Evolutionary conservation across 305 asterid genomes (phyloP).

Genomic region (Solanum hybrid): DNA sequence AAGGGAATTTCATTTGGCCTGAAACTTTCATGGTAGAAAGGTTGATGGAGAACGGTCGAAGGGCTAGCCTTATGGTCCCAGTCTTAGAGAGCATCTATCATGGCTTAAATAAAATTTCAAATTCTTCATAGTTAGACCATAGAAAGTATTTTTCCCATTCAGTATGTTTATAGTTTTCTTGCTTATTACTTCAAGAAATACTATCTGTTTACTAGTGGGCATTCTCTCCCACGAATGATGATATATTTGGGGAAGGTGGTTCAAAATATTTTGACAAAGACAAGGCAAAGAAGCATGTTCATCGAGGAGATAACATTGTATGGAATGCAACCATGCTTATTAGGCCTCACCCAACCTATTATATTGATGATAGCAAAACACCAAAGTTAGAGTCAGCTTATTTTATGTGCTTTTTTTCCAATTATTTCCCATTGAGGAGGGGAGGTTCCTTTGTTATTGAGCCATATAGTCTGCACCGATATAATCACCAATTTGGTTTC

Average conservation of each 20-base stretch:
- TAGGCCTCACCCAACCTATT: background rate
- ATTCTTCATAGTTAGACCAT: background rate
- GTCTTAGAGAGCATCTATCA: background rate
- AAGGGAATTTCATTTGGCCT: background rate
- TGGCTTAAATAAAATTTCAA: background rate
- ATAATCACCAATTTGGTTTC: background rate
- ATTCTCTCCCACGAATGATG: background rate
- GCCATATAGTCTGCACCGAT: background rate
- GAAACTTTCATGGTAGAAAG: background rate
- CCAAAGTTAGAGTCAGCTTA: background rate
- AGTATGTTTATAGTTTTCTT: background rate
- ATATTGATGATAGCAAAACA: background rate
- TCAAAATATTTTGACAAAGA: background rate
- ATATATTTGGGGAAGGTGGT: background rate
- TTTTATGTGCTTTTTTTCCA: background rate
- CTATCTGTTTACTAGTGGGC: background rate
- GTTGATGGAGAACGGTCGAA: background rate
- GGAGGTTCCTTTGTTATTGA: background rate
- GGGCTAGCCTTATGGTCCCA: background rate
- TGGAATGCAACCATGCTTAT: background rate
- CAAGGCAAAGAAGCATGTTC: background rate
- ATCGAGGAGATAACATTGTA: background rate
- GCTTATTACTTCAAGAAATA: background rate
- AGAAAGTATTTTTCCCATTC: background rate
- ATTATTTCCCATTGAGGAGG: background rate